These are phyloP conservation scores for Nothomitra cinnamomea DNA, from an alignment of 2,329 filamentous ascomycete genomes.

Conservation along the genomic window DNA sequence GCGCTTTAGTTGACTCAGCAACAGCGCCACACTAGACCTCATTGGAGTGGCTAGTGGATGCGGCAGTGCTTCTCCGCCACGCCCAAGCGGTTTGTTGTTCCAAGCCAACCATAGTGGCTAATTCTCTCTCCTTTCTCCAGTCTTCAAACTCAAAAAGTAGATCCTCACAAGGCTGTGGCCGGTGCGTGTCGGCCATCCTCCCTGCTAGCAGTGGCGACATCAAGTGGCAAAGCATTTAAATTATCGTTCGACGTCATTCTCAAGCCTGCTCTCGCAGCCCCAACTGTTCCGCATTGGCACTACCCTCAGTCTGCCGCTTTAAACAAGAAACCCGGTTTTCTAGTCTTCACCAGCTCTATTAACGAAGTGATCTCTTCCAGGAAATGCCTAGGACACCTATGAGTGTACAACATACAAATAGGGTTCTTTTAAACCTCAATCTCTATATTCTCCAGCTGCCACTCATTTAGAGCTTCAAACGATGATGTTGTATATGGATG, in stretches of 20 bases:
- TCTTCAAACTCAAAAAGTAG: constrained; percentile 2
- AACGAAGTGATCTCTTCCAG: background rate
- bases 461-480: background rate
- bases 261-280: too few relatives aligned
- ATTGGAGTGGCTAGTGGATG: background rate
- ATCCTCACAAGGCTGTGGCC: background rate
- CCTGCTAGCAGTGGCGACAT: background rate
- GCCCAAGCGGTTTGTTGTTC: background rate
- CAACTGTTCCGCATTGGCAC: background rate
- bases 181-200: background rate
- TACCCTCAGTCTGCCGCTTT: background rate
- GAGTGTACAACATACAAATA: background rate
- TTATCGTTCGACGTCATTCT: background rate
- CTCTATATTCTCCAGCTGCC: background rate
- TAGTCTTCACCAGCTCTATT: background rate
- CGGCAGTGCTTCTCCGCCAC: background rate
- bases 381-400: background rate
- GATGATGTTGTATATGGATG: constrained; percentile 2
- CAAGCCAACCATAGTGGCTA: background rate
- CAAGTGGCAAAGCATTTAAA: background rate
- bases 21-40: background rate
- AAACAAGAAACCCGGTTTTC: background rate
- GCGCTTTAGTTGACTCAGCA: too few relatives aligned
- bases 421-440: background rate
- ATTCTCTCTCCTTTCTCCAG: constrained; percentile 1